A percentile compares a stretch with the other conserved stretches of the same genome.
Conservation (phyloP, 805 yeast genomes). For the Candida fluviatilis region DNA sequence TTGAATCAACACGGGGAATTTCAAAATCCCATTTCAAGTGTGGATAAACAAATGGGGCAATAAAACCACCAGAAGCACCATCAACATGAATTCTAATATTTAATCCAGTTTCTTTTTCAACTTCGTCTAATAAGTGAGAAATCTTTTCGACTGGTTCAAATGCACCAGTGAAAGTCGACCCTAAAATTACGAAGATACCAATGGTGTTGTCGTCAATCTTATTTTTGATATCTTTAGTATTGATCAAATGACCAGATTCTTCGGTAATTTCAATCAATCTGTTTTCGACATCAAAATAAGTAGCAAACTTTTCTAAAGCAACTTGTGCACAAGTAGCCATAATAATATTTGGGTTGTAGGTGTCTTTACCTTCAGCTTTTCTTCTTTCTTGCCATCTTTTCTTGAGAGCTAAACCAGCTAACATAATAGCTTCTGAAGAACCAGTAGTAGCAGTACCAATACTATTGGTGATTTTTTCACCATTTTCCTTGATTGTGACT, state of each 20-base stretch:
- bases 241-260: slow-evolving; percentile 61
- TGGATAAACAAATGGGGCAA: slow-evolving; percentile 82
- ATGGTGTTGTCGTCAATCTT: slow-evolving; percentile 86
- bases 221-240: slow-evolving; percentile 53
- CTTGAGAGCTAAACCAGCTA: slow-evolving; percentile 91
- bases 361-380: slow-evolving; percentile 54
- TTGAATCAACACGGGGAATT: slow-evolving; percentile 70
- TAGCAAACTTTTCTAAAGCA: slow-evolving; percentile 89
- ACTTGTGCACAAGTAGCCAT: slow-evolving; percentile 95
- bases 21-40: slow-evolving; percentile 81
- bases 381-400: slow-evolving; percentile 77
- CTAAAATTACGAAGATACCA: slow-evolving; percentile 83
- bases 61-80: slow-evolving; percentile 88
- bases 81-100: slow-evolving; percentile 86
- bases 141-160: slow-evolving; percentile 73
- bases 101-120: slow-evolving; percentile 61
- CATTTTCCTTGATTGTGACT: slow-evolving; percentile 17
- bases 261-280: slow-evolving; percentile 65
- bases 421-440: slow-evolving; percentile 89
- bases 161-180: slow-evolving; percentile 92
- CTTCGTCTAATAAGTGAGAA: slow-evolving; percentile 60
- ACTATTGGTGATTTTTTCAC: slow-evolving; percentile 34
- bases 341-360: slow-evolving; percentile 71
- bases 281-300: slow-evolving; percentile 89
- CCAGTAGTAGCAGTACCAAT: slow-evolving; percentile 93